Evolutionary conservation across 2,329 filamentous ascomycete species (phyloP).

Genomic region (Dendryphion nanum): DNA sequence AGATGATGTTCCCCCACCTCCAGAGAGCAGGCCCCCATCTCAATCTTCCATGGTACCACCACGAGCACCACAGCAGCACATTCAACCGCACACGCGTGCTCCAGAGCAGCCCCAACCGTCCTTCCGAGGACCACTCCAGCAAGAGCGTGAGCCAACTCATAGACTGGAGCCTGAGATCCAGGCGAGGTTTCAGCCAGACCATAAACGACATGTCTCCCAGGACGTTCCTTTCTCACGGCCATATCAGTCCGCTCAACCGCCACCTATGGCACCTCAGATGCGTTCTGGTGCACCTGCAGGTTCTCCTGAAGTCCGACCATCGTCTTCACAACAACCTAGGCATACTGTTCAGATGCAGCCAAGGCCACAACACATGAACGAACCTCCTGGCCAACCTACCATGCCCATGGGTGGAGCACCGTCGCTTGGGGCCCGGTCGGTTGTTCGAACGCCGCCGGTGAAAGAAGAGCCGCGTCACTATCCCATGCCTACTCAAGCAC

Average conservation of each 20-base stretch:
- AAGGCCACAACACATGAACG: conserved; percentile 20
- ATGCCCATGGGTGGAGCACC: conserved; percentile 15
- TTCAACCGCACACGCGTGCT: conserved; percentile 19
- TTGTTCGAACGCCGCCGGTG: conserved; percentile 29
- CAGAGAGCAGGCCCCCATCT: conserved; percentile 31
- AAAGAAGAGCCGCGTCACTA: conserved; percentile 35
- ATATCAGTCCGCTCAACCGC: conserved; percentile 17
- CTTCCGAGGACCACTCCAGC: conserved; percentile 23
- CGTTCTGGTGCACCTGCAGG: conserved; percentile 22
- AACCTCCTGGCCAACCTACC: conserved; percentile 18
- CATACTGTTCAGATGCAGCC: conserved; percentile 24
- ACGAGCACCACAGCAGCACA: conserved; percentile 27
- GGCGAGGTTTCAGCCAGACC: conserved; percentile 18
- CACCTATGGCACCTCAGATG: conserved; percentile 21
- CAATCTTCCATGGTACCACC: conserved; percentile 20
- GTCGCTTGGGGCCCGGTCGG: conserved; percentile 21
- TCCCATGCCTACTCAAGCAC: conserved; percentile 8
- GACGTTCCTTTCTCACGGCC: conserved; percentile 26
- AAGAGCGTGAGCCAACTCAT: conserved; percentile 23
- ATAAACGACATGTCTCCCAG: conserved; percentile 31
- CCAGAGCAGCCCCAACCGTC: conserved; percentile 28
- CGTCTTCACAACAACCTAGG: conserved; percentile 28
- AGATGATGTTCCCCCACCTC: conserved; percentile 27
- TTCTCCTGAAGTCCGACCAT: conserved; percentile 32
- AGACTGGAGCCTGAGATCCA: conserved; percentile 27